Evolutionary conservation across 495 filamentous ascomycete genomes (phyloP).

Genomic region (Neurospora discreta): DNA sequence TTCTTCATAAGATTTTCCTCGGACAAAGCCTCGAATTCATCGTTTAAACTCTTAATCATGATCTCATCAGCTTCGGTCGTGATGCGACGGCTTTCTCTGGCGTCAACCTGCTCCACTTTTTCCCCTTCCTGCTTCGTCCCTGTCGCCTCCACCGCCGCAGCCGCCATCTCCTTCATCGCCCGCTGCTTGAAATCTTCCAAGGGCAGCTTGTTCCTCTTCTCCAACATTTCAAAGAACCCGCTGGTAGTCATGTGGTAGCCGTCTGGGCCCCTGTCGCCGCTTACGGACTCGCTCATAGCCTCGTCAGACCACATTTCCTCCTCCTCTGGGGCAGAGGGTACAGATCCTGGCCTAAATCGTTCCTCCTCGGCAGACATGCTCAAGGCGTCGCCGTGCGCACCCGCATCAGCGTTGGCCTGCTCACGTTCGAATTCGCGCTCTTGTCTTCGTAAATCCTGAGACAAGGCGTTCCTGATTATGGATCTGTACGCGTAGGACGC

Average conservation of each 20-base stretch:
- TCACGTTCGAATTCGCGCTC: neutral
- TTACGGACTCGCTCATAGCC: neutral
- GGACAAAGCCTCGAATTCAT: neutral
- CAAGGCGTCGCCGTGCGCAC: neutral
- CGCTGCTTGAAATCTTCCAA: neutral
- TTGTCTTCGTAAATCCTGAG: neutral
- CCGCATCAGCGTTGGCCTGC: neutral
- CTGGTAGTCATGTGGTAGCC: neutral
- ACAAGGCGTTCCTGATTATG: neutral
- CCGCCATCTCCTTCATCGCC: neutral
- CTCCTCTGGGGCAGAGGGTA: neutral
- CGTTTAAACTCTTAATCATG: neutral
- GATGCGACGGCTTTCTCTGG: neutral
- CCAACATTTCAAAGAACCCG: neutral
- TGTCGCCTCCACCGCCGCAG: neutral
- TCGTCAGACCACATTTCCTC: neutral
- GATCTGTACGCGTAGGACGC: neutral
- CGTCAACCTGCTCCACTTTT: neutral
- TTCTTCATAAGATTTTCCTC: neutral
- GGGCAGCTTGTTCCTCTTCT: neutral
- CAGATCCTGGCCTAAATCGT: neutral
- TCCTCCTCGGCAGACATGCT: neutral
- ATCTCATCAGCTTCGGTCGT: neutral
- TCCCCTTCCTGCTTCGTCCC: neutral
- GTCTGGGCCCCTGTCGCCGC: neutral